phyloP scores from a whole-genome alignment of 768 basidiomycete species.

The Pholiota microspora region DNA sequence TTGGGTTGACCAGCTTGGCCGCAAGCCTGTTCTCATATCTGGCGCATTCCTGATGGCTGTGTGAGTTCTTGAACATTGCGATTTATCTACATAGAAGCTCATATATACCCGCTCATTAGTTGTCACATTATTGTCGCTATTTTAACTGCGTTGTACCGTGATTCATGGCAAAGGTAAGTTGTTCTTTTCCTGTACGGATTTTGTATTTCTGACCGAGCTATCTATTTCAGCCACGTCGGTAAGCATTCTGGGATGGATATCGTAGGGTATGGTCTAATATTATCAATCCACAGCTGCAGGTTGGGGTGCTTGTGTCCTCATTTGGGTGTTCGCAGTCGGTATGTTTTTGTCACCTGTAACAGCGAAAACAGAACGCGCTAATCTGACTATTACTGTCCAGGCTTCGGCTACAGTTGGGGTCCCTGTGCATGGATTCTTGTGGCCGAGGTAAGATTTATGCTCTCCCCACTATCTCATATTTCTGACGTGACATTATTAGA shows the following conservation, averaged over 20 bases:
- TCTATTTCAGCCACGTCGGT: conserved; percentile 29
- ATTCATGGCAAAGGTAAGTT: conserved; percentile 50
- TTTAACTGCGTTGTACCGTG: conserved; percentile 55
- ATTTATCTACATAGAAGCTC: no score
- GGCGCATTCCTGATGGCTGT: conserved; percentile 72
- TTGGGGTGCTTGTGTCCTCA: conserved; percentile 67
- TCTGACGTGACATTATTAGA: conserved; percentile 26
- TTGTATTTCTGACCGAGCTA: neutral
- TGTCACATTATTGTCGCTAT: conserved; percentile 73
- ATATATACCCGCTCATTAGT: no score
- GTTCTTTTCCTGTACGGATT: neutral
- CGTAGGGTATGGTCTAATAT: neutral
- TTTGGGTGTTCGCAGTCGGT: conserved; percentile 77
- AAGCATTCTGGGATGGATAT: conserved; percentile 8
- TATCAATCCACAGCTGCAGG: no score
- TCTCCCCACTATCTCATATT: neutral
- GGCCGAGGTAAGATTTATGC: conserved; percentile 47
- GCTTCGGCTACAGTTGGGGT: conserved; percentile 77
- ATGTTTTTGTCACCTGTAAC: conserved; percentile 13
- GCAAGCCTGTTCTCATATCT: conserved; percentile 72
- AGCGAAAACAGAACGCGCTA: neutral
- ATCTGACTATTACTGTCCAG: conserved; percentile 20
- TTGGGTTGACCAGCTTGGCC: conserved; percentile 76
- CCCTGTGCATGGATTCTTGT: conserved; percentile 78
- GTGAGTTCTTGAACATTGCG: no score